Percentiles rank a stretch among this genome's conserved stretches.
These are phyloP conservation scores for Penicillium psychrosexuale DNA, from an alignment of 2,329 filamentous ascomycete species.

Conservation along the genomic window DNA sequence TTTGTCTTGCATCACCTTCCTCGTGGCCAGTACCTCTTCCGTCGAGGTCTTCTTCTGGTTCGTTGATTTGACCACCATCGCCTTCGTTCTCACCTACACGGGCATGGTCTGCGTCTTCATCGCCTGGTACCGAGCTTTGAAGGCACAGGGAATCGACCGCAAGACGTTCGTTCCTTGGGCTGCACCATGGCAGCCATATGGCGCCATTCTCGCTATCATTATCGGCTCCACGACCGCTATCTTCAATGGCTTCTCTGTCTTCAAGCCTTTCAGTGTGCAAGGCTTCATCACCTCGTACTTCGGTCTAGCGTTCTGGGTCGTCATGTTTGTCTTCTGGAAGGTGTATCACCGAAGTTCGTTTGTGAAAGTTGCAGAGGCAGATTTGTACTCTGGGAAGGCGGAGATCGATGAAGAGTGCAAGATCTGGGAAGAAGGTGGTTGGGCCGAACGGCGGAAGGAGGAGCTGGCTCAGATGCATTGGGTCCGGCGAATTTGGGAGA, in stretches of 20 bases:
- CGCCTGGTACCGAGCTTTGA: slow-evolving; percentile 66
- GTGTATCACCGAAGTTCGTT: slow-evolving; percentile 30
- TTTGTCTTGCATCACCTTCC: slow-evolving; percentile 67
- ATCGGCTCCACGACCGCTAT: slow-evolving; percentile 57
- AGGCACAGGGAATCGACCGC: slow-evolving; percentile 65
- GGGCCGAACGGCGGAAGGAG: slow-evolving; percentile 27
- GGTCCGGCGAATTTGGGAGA: slow-evolving; percentile 30
- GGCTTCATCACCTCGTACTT: slow-evolving; percentile 53
- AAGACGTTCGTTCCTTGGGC: slow-evolving; percentile 64
- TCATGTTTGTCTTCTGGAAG: slow-evolving; percentile 42
- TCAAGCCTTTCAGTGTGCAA: slow-evolving; percentile 42
- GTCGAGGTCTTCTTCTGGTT: slow-evolving; percentile 70
- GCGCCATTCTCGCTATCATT: slow-evolving; percentile 60
- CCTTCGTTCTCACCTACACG: slow-evolving; percentile 48
- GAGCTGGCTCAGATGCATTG: slow-evolving; percentile 32
- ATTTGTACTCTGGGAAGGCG: slow-evolving; percentile 33
- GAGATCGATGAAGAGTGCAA: slow-evolving; percentile 36
- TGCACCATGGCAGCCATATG: slow-evolving; percentile 65
- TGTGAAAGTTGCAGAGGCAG: slow-evolving; percentile 27
- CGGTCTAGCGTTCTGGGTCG: slow-evolving; percentile 44
- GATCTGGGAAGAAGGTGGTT: slow-evolving; percentile 34
- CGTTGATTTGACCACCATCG: slow-evolving; percentile 53
- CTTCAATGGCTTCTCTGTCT: slow-evolving; percentile 59
- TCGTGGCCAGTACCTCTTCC: slow-evolving; percentile 62
- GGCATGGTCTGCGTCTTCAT: slow-evolving; percentile 68